Conservation (phyloP, 1,139 yeast species). For the Candida anutae region DNA sequence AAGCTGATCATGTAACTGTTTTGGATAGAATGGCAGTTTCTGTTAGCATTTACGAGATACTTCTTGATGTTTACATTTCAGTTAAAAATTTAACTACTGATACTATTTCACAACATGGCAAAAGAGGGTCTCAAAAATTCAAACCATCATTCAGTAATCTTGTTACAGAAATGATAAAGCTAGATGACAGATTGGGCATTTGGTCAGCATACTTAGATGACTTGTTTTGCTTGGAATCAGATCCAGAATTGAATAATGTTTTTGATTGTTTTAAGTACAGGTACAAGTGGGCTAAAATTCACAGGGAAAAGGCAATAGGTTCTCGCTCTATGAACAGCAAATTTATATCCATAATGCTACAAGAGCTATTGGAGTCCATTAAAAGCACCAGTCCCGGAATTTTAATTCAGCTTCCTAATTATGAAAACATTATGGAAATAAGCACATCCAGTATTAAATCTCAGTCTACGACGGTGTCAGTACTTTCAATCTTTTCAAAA, state of each 20-base stretch:
- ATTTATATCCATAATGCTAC: conserved; percentile 17
- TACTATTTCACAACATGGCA: conserved; percentile 10
- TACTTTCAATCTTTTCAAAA: conserved; percentile 58
- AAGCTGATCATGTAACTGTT: background rate
- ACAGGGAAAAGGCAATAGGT: conserved; percentile 24
- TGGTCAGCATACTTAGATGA: conserved; percentile 26
- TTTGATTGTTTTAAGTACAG: conserved; percentile 12
- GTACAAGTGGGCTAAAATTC: conserved; percentile 28
- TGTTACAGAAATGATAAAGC: conserved; percentile 28
- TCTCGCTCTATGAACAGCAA: conserved; percentile 24
- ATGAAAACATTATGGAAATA: conserved; percentile 52
- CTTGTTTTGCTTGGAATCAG: conserved; percentile 1
- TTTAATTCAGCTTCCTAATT: conserved; percentile 32
- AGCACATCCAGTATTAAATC: conserved; percentile 43
- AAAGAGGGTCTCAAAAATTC: conserved; percentile 14
- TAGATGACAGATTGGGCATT: conserved; percentile 27
- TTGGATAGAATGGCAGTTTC: conserved; percentile 9
- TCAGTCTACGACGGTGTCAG: conserved; percentile 61
- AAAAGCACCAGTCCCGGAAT: conserved; percentile 5
- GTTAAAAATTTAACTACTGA: conserved; percentile 20
- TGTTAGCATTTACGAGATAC: conserved; percentile 43
- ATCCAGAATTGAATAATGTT: background rate
- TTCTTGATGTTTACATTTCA: conserved; percentile 43
- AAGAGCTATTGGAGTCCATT: conserved; percentile 12
- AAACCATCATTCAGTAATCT: conserved; percentile 20